Base-by-base conservation (phyloP, 1,284 basidiomycete genomes). In the Sparassis latifolia region DNA sequence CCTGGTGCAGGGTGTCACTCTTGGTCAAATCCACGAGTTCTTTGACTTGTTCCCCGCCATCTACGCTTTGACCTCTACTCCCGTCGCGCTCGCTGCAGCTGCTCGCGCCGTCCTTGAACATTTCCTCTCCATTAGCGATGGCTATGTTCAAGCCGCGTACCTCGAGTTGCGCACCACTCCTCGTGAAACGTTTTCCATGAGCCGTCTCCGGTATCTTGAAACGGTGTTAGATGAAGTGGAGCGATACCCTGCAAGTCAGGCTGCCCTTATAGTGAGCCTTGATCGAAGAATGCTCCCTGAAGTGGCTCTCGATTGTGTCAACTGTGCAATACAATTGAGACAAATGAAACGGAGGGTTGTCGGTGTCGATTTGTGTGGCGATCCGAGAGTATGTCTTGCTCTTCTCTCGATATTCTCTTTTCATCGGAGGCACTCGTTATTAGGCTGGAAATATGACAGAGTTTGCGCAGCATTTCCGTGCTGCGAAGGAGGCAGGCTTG, bases 331-430 rank as follows among this genome's bases (percentile, higher is more conserved):
- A 4, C 62, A 66, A 48, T 62, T 92, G 48, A 82, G 74, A 52
- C 55, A 63, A 1, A 75, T 75, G 37, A 85, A 86, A 0, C 63
- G 80, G 43, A 71, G 83, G 3, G 71, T 92, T 2, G 85, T 92
- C 5, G 90, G 88, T 4, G 65, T 93, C 2, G 90, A 93, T 67
- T 66, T 93, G 0, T 91, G 89, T 57, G 90, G 90, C 0, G 79
- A 89, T 66, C 88, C 89, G 0, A 62, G 64, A 51, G 75, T 77
- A 47, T 39, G 68, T 27, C 27, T 28, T 42, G 27, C 28, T 10
- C 40, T 6, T 62, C 6, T 30, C 35, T 37, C 35, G 35, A 20
- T n/a, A 38, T n/a, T 38, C 35, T 38, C 9, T 9, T 38, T n/a
- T 38, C 35, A 9, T 38, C n/a, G 35, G 35, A n/a, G n/a, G 35